Conservation (phyloP, 768 basidiomycete genomes). For the Lactarius hatsudake region DNA sequence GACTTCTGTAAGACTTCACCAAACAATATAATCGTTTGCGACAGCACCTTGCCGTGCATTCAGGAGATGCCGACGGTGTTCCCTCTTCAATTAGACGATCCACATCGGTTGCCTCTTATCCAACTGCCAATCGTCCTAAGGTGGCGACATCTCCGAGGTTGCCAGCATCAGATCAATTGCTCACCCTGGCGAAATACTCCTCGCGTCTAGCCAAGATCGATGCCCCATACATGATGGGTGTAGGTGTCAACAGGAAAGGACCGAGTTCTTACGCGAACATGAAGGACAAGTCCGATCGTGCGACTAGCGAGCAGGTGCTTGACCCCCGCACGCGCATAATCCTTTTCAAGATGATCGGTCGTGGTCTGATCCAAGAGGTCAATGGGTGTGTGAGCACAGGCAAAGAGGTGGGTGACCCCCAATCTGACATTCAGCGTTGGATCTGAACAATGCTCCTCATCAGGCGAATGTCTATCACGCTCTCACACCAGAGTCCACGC, state of each 20-base stretch:
- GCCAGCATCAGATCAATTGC: constrained; percentile 68
- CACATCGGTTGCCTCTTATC: constrained; percentile 57
- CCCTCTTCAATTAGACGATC: constrained; percentile 50
- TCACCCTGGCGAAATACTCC: constrained; percentile 71
- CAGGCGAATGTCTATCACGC: constrained; percentile 99
- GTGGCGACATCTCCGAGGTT: constrained; percentile 43
- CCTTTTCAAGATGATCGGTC: constrained; percentile 92
- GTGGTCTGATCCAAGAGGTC: constrained; percentile 83
- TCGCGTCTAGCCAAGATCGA: constrained; percentile 75
- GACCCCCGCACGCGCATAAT: constrained; percentile 95
- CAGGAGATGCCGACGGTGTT: constrained; percentile 62
- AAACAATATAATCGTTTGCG: constrained; percentile 96
- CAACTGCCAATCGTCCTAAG: constrained; percentile 67
- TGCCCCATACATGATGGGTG: constrained; percentile 60
- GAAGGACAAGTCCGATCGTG: constrained; percentile 96
- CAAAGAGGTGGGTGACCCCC: constrained; percentile 72
- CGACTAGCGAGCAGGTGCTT: constrained; percentile 94
- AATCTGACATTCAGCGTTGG: neutral
- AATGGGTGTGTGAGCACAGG: constrained; percentile 97
- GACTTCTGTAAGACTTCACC: constrained; percentile 74
- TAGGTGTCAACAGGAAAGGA: constrained; percentile 89
- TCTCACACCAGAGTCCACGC: constrained; percentile 47
- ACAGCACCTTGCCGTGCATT: constrained; percentile 84
- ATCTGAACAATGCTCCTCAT: neutral
- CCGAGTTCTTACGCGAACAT: constrained; percentile 82